Evolutionary conservation across 352 stramenopile species (phyloP).

Genomic region (Globisporangium middletonii): DNA sequence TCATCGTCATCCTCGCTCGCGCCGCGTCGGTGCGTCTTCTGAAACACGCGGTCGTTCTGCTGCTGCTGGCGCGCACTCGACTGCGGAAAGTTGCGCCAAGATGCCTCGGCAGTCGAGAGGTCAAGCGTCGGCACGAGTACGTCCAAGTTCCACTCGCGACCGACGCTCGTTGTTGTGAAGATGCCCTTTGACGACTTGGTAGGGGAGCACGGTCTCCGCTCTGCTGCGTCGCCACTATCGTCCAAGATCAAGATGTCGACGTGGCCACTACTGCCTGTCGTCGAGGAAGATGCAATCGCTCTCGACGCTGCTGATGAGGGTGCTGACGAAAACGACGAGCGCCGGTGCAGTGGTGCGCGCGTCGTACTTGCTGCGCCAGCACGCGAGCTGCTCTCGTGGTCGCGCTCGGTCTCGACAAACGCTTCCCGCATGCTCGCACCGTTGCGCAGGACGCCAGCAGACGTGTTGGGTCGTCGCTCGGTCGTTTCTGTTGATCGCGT

Average conservation of each 20-base stretch:
- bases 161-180: constrained; percentile 23
- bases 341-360: neutral
- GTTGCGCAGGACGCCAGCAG: constrained; percentile 37
- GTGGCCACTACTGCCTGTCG: constrained; percentile 2
- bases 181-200: constrained; percentile 44
- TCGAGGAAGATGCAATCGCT: neutral
- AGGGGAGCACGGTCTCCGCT: constrained; percentile 37
- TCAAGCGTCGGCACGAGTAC: constrained; percentile 48
- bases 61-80: constrained; percentile 25
- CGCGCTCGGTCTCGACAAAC: constrained; percentile 31
- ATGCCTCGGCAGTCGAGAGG: constrained; percentile 32
- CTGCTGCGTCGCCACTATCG: constrained; percentile 24
- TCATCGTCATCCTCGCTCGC: constrained; percentile 9
- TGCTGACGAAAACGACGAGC: constrained; percentile 4
- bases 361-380: neutral
- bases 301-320: constrained; percentile 8
- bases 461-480: constrained; percentile 44
- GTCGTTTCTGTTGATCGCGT: constrained; percentile 9
- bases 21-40: constrained; percentile 10
- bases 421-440: constrained; percentile 37
- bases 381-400: neutral
- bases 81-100: constrained; percentile 15
- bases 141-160: constrained; percentile 57
- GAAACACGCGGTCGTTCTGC: constrained; percentile 32
- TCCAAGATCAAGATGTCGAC: constrained; percentile 62